Evolutionary conservation across 352 stramenopile species (phyloP).

Genomic region (Halophytophthora polymorphica): DNA sequence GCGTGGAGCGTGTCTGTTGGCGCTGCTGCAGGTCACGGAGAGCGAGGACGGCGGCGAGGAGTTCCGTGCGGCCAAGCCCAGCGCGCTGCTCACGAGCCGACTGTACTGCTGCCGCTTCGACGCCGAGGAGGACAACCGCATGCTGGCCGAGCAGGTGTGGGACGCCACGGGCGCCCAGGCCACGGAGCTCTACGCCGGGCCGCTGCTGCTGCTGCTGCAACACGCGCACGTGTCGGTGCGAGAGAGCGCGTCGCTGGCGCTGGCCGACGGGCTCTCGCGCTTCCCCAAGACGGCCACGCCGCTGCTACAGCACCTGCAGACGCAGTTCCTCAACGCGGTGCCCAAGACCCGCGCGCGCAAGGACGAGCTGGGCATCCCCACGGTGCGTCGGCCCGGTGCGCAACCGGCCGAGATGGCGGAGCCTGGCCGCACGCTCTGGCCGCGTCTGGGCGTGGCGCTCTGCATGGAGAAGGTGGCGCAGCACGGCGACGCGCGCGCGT

Average conservation of each 20-base stretch:
- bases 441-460: constrained; percentile 69
- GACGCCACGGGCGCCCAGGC: constrained; percentile 44
- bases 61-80: constrained; percentile 34
- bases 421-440: constrained; percentile 50
- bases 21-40: constrained; percentile 56
- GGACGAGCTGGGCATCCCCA: constrained; percentile 75
- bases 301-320: constrained; percentile 65
- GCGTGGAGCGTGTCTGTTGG: constrained; percentile 56
- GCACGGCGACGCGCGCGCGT: constrained; percentile 23
- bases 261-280: constrained; percentile 79
- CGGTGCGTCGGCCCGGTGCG: constrained; percentile 53
- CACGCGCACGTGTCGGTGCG: constrained; percentile 75
- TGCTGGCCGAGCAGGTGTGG: constrained; percentile 66
- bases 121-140: constrained; percentile 47
- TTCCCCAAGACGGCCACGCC: constrained; percentile 73
- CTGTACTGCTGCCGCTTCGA: constrained; percentile 75
- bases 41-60: constrained; percentile 49
- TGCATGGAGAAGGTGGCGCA: constrained; percentile 72
- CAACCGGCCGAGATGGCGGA: constrained; percentile 42
- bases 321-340: constrained; percentile 56
- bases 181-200: constrained; percentile 57
- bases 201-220: constrained; percentile 69
- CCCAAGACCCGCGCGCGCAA: constrained; percentile 53
- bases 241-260: constrained; percentile 67
- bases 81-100: constrained; percentile 49